Conservation (phyloP, 257 asterid genomes). For the Solanum pinnatisectum region DNA sequence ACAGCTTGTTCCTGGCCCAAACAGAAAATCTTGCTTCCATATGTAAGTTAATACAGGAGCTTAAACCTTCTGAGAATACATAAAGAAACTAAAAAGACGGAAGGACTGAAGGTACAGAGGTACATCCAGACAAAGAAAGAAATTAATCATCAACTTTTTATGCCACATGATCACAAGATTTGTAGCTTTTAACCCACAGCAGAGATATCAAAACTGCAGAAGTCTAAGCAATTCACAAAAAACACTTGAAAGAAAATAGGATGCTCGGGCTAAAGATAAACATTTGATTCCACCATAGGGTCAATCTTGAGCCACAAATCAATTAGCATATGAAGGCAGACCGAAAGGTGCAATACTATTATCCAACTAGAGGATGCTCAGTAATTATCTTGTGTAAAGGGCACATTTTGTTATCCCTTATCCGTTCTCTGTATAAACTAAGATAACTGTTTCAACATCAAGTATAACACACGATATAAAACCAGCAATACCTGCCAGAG, state of each 20-base stretch:
- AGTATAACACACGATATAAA: neutral
- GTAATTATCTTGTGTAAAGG: neutral
- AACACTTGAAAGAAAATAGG: neutral
- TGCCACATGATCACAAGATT: neutral
- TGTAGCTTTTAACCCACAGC: neutral
- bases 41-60: neutral
- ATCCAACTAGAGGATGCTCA: neutral
- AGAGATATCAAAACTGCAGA: neutral
- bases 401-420: neutral
- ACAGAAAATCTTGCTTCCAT: neutral
- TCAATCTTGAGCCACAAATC: neutral
- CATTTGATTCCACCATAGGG: neutral
- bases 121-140: neutral
- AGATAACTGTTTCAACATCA: neutral
- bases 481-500: conserved; percentile 73
- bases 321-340: neutral
- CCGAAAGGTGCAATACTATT: neutral
- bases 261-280: neutral
- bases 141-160: neutral
- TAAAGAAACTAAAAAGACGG: neutral
- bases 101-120: neutral
- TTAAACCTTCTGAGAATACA: neutral
- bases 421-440: neutral
- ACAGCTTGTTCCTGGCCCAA: neutral
- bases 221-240: neutral